These are phyloP conservation scores for Tolypocladium pustulatum DNA, from an alignment of 2,329 filamentous ascomycete genomes.

Conservation along the genomic window DNA sequence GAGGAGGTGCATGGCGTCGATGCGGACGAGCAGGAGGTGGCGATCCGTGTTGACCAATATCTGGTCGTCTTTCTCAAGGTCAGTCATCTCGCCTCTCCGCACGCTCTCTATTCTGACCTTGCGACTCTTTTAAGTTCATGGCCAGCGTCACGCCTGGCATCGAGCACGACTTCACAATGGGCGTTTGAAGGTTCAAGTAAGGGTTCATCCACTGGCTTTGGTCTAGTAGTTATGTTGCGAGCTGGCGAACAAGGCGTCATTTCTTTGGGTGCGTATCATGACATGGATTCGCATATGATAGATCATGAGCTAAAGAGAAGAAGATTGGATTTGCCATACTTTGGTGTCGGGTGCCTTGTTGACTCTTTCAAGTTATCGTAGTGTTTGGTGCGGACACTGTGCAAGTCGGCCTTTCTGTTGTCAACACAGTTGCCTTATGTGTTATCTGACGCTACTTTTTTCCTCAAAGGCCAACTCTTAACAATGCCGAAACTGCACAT, in stretches of 20 bases:
- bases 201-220: neutral
- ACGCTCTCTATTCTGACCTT: neutral
- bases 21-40: slow-evolving; percentile 60
- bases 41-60: slow-evolving; percentile 82
- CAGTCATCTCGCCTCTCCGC: neutral
- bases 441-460: too few relatives aligned
- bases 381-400: neutral
- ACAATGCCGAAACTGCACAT: too few relatives aligned
- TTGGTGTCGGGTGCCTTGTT: neutral
- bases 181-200: slow-evolving; percentile 46
- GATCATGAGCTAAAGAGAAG: neutral
- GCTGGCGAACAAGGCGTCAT: neutral
- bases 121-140: slow-evolving; percentile 45
- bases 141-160: slow-evolving; percentile 91
- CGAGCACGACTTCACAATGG: slow-evolving; percentile 97
- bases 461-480: too few relatives aligned
- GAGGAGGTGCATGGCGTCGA: slow-evolving; percentile 52
- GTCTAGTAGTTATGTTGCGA: neutral
- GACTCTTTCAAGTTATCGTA: neutral
- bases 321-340: neutral
- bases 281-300: neutral
- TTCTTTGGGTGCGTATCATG: neutral
- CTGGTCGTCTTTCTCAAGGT: slow-evolving; percentile 81
- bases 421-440: too few relatives aligned
- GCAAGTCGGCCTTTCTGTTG: neutral